Conservation (phyloP, 805 yeast species). For the Candida awuae region DNA sequence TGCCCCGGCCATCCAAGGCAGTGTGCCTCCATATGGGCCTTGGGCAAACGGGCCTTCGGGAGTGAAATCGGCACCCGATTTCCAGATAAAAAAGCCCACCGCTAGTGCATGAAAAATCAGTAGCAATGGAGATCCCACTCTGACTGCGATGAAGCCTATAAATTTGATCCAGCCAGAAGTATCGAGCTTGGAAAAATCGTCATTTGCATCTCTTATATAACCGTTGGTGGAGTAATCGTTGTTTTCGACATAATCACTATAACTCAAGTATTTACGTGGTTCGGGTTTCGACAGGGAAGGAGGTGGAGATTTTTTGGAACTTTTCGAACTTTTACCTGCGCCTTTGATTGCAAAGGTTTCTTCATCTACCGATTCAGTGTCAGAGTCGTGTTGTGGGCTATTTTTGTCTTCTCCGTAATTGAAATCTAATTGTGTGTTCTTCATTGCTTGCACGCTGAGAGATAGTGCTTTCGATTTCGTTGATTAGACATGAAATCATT, state of each 20-base stretch:
- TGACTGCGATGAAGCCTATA: constrained; percentile 22
- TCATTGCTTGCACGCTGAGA: too few species aligned
- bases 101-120: constrained; percentile 20
- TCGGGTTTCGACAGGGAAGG: too few species aligned
- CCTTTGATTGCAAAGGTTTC: too few species aligned
- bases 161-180: constrained; percentile 21
- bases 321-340: too few species aligned
- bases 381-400: not conserved
- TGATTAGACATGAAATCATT: too few species aligned
- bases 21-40: constrained; percentile 1
- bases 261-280: constrained; percentile 10
- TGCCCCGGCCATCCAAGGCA: constrained; percentile 19
- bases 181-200: constrained; percentile 11
- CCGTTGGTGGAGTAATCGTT: constrained; percentile 8
- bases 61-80: constrained; percentile 13
- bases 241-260: constrained; percentile 3
- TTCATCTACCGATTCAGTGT: not conserved
- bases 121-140: constrained; percentile 23
- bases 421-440: constrained; percentile 3
- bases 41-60: constrained; percentile 7
- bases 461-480: too few species aligned
- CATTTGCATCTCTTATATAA: constrained; percentile 7
- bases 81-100: constrained; percentile 16
- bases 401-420: constrained; percentile 8
- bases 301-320: too few species aligned